Base-by-base conservation (phyloP, 1,284 basidiomycete genomes). In the Ustilago sp. region DNA sequence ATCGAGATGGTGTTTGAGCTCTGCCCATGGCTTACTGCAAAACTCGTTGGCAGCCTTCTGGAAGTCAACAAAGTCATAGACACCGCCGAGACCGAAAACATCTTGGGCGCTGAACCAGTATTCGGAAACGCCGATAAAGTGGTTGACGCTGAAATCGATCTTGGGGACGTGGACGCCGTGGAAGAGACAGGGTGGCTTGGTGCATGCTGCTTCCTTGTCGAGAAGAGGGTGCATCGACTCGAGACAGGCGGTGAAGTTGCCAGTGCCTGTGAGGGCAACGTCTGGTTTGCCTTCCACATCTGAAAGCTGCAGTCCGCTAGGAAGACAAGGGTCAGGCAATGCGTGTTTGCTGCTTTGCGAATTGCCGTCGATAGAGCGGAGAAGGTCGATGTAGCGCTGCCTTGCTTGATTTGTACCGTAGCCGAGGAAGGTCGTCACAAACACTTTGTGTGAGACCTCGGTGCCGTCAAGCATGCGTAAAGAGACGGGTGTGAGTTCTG, bases 81-180 rank as follows among this genome's bases (percentile, higher is more conserved):
- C 90, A 1, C 97, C 97, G 13, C 95, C 96, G 2, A 98, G 89
- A 3, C 93, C 93, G 79, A 98, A 95, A 47, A 98, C 92, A 85
- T 98, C 94, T 81, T 98, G 94, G 7, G 95, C 94, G 34, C 95
- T 98, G 88, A 98, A 99, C 95, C 96, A 99, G 86, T 99, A 99
- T 87, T 99, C 97, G 12, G 94, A 96, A 38, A 99, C 92, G 4
- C 97, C 97, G 78, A 99, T 98, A 85, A 99, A 98, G 71, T 93
- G 93, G 23, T 94, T 93, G 35, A 91, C 92, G 50, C 91, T 90
- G 85, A 97, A 98, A 87, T 97, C 93, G 75, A 88, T 87, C 45
- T 79, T 83, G 67, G 86, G 95, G 5, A 96, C 95, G 63, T 94
- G 92, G 1, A 98, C 91, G n/a, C 96, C 97, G 83, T 95, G 93